phyloP scores from a whole-genome alignment of 495 filamentous ascomycete species.

The Cairneyella variabilis region DNA sequence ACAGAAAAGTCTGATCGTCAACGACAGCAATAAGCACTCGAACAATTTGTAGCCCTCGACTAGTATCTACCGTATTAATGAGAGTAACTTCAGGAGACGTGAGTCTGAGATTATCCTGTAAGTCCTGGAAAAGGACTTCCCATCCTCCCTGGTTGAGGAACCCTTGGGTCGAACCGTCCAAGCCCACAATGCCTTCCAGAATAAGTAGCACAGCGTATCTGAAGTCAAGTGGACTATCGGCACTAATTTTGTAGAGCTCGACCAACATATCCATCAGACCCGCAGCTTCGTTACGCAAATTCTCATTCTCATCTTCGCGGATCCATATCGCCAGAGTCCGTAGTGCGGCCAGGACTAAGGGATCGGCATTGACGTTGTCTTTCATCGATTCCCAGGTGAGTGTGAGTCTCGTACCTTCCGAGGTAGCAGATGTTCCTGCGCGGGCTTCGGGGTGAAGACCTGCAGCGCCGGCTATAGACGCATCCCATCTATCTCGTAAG shows the following conservation, averaged over 20 bases:
- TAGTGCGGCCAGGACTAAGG: slow-evolving; percentile 44
- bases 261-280: slow-evolving; percentile 57
- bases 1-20: slow-evolving; percentile 34
- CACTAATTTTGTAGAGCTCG: slow-evolving; percentile 42
- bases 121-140: slow-evolving; percentile 40
- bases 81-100: slow-evolving; percentile 3
- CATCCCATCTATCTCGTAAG: slow-evolving; percentile 63
- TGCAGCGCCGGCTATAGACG: slow-evolving; percentile 46
- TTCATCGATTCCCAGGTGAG: slow-evolving; percentile 50
- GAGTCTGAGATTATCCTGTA: slow-evolving; percentile 34
- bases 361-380: slow-evolving; percentile 40
- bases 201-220: slow-evolving; percentile 48
- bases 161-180: slow-evolving; percentile 38
- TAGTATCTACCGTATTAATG: slow-evolving; percentile 25
- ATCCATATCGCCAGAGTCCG: slow-evolving; percentile 56
- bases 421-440: slow-evolving; percentile 26
- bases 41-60: slow-evolving; percentile 48
- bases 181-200: slow-evolving; percentile 45
- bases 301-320: slow-evolving; percentile 58
- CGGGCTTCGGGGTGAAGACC: slow-evolving; percentile 48
- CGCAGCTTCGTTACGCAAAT: slow-evolving; percentile 45
- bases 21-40: slow-evolving; percentile 44
- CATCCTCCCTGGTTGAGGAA: slow-evolving; percentile 46
- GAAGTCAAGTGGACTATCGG: slow-evolving; percentile 37
- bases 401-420: slow-evolving; percentile 31